Base-by-base conservation (phyloP, 257 asterid species). In the Nicotiana benthamiana region DNA sequence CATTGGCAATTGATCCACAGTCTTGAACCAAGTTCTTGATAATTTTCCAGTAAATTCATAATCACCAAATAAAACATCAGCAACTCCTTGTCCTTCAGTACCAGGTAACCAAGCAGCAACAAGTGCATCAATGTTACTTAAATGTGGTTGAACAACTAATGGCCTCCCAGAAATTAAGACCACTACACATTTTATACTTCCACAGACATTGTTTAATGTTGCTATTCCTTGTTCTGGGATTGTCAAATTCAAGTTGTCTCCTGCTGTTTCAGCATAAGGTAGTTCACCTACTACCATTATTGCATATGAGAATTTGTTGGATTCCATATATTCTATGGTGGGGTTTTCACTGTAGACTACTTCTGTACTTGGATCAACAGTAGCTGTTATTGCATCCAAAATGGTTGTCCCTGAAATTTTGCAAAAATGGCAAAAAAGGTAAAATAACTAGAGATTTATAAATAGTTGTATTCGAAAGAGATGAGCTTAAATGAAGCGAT, bases 51-150 rank as follows among this genome's bases (percentile, higher is more conserved):
- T 90, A 56, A 92, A 92, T 0, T 88, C 88, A 20, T 85, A 87
- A 62, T 91, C 92, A 3, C 96, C 96, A 60, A 83, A 92, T 6
- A 93, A 77, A 9, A 89, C 90, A 82, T 92, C 94, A 0, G 91
- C 82, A 40, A 93, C 87, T 1, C 97, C 96, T 40, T 86, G 82
- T 5, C 96, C 97, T 75, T 91, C 94, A 1, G 85, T 81, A 0
- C 97, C 96, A 0, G 97, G 97, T 5, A 92, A 78, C 97, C 97
- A 90, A 1, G 96, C 94, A 1, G 93, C 96, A 59, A 93, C 92
- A 12, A 93, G 66, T 2, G 91, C 91, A 43, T 91, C 92, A 9
- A 91, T 85, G 0, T 32, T 15, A 0, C 62, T 10, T 28, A 92
- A 81, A 40, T 89, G 66, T 0, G 93, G 92, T 82, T 89, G 80